phyloP scores from a whole-genome alignment of 768 basidiomycete species.

The Epithele typhae region DNA sequence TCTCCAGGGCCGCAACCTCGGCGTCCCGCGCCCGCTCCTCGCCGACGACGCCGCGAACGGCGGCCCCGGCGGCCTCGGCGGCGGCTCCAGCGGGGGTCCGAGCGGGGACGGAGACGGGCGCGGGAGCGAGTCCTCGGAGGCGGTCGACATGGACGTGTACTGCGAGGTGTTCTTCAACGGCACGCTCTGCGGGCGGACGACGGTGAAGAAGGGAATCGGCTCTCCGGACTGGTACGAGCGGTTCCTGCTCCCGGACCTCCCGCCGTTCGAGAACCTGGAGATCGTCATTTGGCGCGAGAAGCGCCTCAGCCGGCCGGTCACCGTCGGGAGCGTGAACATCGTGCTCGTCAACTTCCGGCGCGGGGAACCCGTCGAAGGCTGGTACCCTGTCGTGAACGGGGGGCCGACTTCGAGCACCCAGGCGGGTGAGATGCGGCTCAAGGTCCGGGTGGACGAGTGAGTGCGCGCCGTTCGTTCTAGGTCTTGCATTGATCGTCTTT shows the following conservation, averaged over 20 bases:
- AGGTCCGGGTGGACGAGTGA: constrained; percentile 73
- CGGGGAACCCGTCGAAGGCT: constrained; percentile 74
- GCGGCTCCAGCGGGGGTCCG: constrained; percentile 6
- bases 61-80: constrained; percentile 20
- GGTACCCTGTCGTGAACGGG: constrained; percentile 66
- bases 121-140: constrained; percentile 31
- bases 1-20: constrained; percentile 71
- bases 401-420: constrained; percentile 49
- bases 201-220: constrained; percentile 60
- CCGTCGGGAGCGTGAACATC: constrained; percentile 61
- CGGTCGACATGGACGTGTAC: constrained; percentile 63
- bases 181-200: constrained; percentile 67
- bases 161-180: constrained; percentile 77
- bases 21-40: constrained; percentile 39
- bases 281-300: constrained; percentile 69
- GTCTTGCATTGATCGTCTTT: constrained; percentile 1
- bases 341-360: constrained; percentile 68
- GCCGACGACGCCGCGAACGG: constrained; percentile 2
- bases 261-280: constrained; percentile 70
- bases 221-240: constrained; percentile 81
- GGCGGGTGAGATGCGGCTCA: constrained; percentile 72
- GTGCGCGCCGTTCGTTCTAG: constrained; percentile 25
- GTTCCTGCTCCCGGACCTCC: constrained; percentile 71
- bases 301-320: constrained; percentile 48
- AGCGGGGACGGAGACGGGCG: constrained; percentile 31